Conservation (phyloP, 352 stramenopile species). For the Pythium vanterpoolii region DNA sequence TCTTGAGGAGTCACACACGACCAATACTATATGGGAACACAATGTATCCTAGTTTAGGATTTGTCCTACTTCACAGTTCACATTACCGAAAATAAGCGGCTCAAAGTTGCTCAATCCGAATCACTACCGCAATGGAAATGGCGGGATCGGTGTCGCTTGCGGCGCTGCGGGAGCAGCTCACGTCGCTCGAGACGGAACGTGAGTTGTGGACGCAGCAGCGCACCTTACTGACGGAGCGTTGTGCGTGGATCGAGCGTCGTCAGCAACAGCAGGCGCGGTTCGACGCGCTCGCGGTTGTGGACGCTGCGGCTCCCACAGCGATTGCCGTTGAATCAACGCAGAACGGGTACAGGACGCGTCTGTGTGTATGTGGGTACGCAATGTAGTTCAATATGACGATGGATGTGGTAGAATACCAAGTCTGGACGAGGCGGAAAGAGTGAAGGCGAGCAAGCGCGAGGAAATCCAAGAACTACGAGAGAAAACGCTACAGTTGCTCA, state of each 20-base stretch:
- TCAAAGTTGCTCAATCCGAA: not conserved
- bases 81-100: not conserved
- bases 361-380: not conserved
- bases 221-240: not conserved
- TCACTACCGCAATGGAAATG: not conserved
- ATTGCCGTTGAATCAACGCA: not conserved
- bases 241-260: slow-evolving; percentile 7
- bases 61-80: not conserved
- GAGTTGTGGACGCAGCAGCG: not conserved
- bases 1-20: not conserved
- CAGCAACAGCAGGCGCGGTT: slow-evolving; percentile 3
- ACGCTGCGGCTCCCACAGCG: not conserved
- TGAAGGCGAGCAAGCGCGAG: slow-evolving; percentile 8
- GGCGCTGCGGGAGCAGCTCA: slow-evolving; percentile 15
- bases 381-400: not conserved
- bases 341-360: not conserved
- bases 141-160: slow-evolving; percentile 4
- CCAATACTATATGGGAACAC: not conserved
- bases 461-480: slow-evolving; percentile 16
- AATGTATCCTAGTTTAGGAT: not conserved
- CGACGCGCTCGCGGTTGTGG: not conserved
- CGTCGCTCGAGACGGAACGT: slow-evolving; percentile 11
- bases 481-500: slow-evolving; percentile 12
- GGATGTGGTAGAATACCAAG: not conserved
- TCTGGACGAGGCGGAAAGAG: not conserved